Evolutionary conservation across 768 basidiomycete genomes (phyloP), one percentile per base, ranked within the genome.

Genomic region (Mycena rebaudengoi): DNA sequence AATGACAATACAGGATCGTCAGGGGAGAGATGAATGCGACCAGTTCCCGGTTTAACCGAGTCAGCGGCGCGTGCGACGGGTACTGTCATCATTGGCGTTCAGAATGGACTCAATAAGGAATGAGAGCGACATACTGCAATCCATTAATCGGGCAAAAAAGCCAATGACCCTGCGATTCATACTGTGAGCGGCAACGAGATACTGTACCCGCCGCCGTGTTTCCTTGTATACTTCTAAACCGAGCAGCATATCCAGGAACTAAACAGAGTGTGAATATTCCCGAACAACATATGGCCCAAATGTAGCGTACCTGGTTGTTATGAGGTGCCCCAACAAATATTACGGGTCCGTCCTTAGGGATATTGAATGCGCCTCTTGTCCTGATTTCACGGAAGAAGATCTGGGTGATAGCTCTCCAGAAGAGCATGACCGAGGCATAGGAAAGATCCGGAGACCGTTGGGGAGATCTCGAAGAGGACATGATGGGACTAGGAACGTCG

Each of bases 351-450:
- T 93, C 86, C 60, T 84, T 85, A 25, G 97, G 97, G 62, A 99
- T 94, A 74, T 98, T 94, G 85, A 92, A 98, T 32, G 96, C 92
- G 51, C 97, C 94, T 76, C 97, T 84, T 4, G 96, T 94, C 61
- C 97, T 86, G 70, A 98, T 90, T 79, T 99, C 97, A 68, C 97
- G 84, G 82, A 99, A 99, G 85, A 99, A 99, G 69, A 99, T 89
- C 78, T 92, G 92, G 67, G 92, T 94, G 60, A 97, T 85, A 3
- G 85, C 81, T 60, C 91, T 81, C 94, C 93, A 97, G 78, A 97
- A 94, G 46, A 92, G 74, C 76, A 97, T 87, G 39, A 88, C 88
- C 26, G 87, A 81, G 73, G 95, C 91, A 73, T 95, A 96, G 56
- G 77, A 68, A 35, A 63, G 28, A 35, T 59, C 57, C 1, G 57